Percentiles rank a stretch among this genome's conserved stretches.
These are phyloP conservation scores for Fusarium drepaniforme DNA, from an alignment of 2,329 filamentous ascomycete genomes.

Conservation along the genomic window DNA sequence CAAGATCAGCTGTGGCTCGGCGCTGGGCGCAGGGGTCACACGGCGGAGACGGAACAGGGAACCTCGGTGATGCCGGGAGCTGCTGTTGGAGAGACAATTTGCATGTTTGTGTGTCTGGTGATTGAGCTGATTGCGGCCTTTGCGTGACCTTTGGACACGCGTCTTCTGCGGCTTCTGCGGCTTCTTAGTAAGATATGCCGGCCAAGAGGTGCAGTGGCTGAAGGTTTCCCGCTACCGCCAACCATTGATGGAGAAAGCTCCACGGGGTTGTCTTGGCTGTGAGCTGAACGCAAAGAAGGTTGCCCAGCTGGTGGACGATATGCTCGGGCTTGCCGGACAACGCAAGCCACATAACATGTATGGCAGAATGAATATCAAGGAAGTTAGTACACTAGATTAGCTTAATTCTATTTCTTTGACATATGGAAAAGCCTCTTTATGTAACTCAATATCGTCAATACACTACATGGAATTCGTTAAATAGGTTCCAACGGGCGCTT, in stretches of 20 bases:
- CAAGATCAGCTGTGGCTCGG: slow-evolving; percentile 22
- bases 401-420: not conserved
- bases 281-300: not conserved
- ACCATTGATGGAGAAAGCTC: not conserved
- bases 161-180: not conserved
- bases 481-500: not conserved
- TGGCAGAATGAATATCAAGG: not conserved
- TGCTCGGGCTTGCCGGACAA: not conserved
- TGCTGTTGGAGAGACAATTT: not conserved
- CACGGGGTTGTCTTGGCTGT: not conserved
- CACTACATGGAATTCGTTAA: not conserved
- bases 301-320: not conserved
- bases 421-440: not conserved
- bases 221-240: not conserved
- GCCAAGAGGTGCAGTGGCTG: not conserved
- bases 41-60: not conserved
- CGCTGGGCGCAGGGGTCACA: slow-evolving; percentile 1
- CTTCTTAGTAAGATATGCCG: not conserved
- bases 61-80: slow-evolving; percentile 12
- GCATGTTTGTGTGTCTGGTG: slow-evolving; percentile 26
- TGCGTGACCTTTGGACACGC: slow-evolving; percentile 27
- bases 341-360: not conserved
- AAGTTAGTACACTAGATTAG: not conserved
- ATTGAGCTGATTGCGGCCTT: slow-evolving; percentile 10
- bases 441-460: not conserved